A percentile compares a stretch with the other conserved stretches of the same genome.
These are phyloP conservation scores for Monosiga brevicollis DNA, from an alignment of 78 protist species.

Conservation along the genomic window DNA sequence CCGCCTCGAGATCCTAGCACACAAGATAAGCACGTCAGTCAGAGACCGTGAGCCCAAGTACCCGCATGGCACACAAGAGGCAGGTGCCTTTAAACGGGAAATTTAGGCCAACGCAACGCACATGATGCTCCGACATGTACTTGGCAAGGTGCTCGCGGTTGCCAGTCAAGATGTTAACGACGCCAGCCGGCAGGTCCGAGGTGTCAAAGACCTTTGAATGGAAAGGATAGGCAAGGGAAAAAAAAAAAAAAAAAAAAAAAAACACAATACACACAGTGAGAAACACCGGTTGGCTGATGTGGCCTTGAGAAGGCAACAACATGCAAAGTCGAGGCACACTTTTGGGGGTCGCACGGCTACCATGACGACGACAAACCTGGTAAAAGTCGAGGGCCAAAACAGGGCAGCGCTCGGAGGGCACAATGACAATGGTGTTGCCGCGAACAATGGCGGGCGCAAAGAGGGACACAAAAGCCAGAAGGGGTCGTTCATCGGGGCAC, in stretches of 20 bases:
- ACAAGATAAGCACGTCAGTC: too few species aligned
- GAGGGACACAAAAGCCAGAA: slow-evolving; percentile 12
- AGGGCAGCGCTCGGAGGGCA: slow-evolving; percentile 2
- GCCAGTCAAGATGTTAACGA: slow-evolving; percentile 18
- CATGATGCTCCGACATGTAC: slow-evolving; percentile 11
- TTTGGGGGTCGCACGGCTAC: too few species aligned
- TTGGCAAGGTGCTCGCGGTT: neutral
- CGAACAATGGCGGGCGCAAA: slow-evolving; percentile 12
- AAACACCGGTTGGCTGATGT: neutral
- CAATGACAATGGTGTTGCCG: slow-evolving; percentile 15
- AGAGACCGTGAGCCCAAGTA: too few species aligned
- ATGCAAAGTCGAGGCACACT: too few species aligned
- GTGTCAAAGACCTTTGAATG: slow-evolving; percentile 8
- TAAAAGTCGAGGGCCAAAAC: slow-evolving; percentile 11
- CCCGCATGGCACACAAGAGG: too few species aligned
- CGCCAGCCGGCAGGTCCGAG: slow-evolving; percentile 20
- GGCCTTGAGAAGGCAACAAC: neutral
- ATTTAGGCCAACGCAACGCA: too few species aligned
- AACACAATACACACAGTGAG: neutral
- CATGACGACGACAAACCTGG: neutral
- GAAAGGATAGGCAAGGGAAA: neutral
- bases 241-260: too few species aligned
- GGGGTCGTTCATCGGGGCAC: slow-evolving; percentile 15
- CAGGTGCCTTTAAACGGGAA: too few species aligned
- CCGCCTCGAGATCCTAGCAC: neutral